Base-by-base conservation (phyloP, 225 moss, liverwort and hornwort species). In the Lunularia cruciata region DNA sequence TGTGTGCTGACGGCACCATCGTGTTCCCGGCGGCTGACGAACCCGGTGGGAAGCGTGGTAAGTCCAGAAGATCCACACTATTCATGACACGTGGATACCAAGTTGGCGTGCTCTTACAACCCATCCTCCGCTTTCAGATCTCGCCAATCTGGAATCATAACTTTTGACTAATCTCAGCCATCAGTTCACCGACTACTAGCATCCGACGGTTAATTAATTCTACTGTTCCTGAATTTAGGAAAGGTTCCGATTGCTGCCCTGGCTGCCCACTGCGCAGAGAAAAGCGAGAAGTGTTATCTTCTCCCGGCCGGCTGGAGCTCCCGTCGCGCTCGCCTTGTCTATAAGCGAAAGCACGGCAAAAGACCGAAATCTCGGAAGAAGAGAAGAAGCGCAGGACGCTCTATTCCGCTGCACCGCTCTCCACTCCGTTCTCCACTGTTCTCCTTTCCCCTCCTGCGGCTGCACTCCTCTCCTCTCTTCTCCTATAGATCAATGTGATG, bases 261-360 rank as follows among this genome's bases (percentile, higher is more conserved):
- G 63, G 42, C 63, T 15, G 27, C 27, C 22, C 25, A 23, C 63
- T 31, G 10, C 45, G 25, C 18, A 15, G 4, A 15, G 45, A 37
- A 59, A 40, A 64, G 45, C 45, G 27, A 31, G 30, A 45, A 64
- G 40, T 9, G 45, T 64, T 64, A 64, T 64, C 63, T n/a, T 64
- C 63, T 64, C 63, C 63, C 63, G 28, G 63, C 63, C 63, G 63
- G 63, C 63, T 45, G 63, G 42, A 63, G 42, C 63, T 45, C 42
- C 42, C 22, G 42, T 43, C 63, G 61, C 23, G 61, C 40, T 25
- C 40, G 25, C 12, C 22, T 60, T 61, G 61, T 61, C 61, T 13
- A 38, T 20, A 14, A 61, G 61, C 39, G 61, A 16, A 25, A 57
- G 30, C 40, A 10, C 40, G 3, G 40, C 12, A 40, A 25, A 13